Conservation (phyloP, 805 yeast genomes). For the Pichia cephalocereana region DNA sequence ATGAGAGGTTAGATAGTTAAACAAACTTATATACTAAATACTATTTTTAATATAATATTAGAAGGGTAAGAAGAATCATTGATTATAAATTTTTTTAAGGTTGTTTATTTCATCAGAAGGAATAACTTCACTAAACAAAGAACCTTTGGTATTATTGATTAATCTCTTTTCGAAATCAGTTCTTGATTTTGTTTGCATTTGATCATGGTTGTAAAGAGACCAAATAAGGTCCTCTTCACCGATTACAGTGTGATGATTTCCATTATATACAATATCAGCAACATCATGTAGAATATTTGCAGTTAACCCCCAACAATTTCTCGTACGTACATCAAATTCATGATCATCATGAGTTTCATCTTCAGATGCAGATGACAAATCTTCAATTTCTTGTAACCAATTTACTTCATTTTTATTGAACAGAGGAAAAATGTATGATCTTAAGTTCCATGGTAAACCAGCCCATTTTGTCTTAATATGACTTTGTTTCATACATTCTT, state of each 20-base stretch:
- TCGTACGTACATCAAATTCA: slow-evolving; percentile 36
- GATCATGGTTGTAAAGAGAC: slow-evolving; percentile 41
- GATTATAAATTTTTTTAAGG: slow-evolving; percentile 34
- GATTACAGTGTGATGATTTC: slow-evolving; percentile 23
- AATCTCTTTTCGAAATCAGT: slow-evolving; percentile 46
- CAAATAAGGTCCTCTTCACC: slow-evolving; percentile 64
- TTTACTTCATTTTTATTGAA: slow-evolving; percentile 43
- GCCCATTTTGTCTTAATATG: slow-evolving; percentile 52
- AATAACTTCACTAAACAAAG: slow-evolving; percentile 37
- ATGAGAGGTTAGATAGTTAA: slow-evolving; percentile 47
- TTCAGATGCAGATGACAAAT: slow-evolving; percentile 51
- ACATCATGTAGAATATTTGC: slow-evolving; percentile 71
- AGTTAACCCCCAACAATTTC: slow-evolving; percentile 78
- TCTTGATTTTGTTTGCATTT: slow-evolving; percentile 40
- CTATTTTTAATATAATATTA: not conserved
- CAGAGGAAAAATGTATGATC: slow-evolving; percentile 54
- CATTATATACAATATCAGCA: slow-evolving; percentile 45
- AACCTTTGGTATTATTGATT: slow-evolving; percentile 33
- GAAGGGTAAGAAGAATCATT: not conserved
- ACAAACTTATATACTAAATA: not conserved
- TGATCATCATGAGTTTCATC: slow-evolving; percentile 27
- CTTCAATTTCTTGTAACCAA: slow-evolving; percentile 56
- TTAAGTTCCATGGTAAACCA: slow-evolving; percentile 55
- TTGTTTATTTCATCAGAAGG: slow-evolving; percentile 34
- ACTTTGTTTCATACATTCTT: slow-evolving; percentile 27